These are phyloP conservation scores for Paxillus involutus DNA, from an alignment of 768 basidiomycete species.

Conservation along the genomic window DNA sequence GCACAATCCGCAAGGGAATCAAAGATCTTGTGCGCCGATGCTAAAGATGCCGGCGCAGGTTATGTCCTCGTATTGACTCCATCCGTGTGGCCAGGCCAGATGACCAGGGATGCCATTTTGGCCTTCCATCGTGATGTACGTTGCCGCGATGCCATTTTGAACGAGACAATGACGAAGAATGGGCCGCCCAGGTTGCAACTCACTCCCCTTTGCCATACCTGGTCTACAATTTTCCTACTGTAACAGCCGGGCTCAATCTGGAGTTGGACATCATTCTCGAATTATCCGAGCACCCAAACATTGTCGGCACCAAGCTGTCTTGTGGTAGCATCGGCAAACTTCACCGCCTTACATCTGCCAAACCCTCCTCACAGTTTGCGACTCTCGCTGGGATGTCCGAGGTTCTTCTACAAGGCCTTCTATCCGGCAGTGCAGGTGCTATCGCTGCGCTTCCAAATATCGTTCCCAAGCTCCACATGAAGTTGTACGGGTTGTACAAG, in stretches of 20 bases:
- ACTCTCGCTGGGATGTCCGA: slow-evolving; percentile 80
- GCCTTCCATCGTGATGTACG: slow-evolving; percentile 64
- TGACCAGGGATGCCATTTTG: slow-evolving; percentile 62
- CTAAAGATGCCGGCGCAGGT: slow-evolving; percentile 81
- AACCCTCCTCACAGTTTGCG: slow-evolving; percentile 54
- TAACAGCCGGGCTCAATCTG: slow-evolving; percentile 80
- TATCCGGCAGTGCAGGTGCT: slow-evolving; percentile 61
- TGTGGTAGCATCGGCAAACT: slow-evolving; percentile 86
- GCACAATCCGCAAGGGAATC: slow-evolving; percentile 80
- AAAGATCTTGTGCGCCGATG: slow-evolving; percentile 65
- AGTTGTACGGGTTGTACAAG: slow-evolving; percentile 47
- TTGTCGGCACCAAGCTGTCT: slow-evolving; percentile 83
- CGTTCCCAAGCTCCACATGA: slow-evolving; percentile 55
- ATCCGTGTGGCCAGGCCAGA: slow-evolving; percentile 66
- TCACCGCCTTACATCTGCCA: slow-evolving; percentile 65
- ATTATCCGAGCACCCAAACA: slow-evolving; percentile 78
- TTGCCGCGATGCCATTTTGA: neutral
- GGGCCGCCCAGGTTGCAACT: slow-evolving; percentile 54
- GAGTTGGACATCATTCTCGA: slow-evolving; percentile 74
- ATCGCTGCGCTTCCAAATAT: slow-evolving; percentile 68
- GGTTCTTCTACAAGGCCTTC: slow-evolving; percentile 60
- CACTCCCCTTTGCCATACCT: slow-evolving; percentile 68
- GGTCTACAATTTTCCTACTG: slow-evolving; percentile 86
- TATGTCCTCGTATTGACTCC: slow-evolving; percentile 74
- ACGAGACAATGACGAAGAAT: neutral